These are phyloP conservation scores for Podila epigama DNA, from an alignment of 192 early-diverging fungal species.

Conservation along the genomic window DNA sequence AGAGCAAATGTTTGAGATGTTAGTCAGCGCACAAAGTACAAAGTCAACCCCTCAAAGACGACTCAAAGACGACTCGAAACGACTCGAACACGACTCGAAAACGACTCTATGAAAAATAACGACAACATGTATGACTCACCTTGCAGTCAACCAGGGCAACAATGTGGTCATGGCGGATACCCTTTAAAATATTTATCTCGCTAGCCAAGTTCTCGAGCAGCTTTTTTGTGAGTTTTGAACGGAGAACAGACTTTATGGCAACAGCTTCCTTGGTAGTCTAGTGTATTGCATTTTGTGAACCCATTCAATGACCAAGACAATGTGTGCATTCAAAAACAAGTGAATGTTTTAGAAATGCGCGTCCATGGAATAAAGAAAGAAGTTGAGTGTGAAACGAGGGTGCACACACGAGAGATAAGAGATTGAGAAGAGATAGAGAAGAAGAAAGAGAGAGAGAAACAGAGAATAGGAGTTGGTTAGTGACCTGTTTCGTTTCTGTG, in stretches of 20 bases:
- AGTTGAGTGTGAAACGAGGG: neutral
- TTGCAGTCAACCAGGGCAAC: conserved; percentile 90
- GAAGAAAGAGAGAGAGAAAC: neutral
- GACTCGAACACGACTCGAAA: too few species aligned
- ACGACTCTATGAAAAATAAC: too few species aligned
- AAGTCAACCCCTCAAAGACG: too few species aligned
- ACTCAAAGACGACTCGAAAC: too few species aligned
- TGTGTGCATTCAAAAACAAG: too few species aligned
- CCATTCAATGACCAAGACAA: too few species aligned
- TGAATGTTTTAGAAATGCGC: too few species aligned
- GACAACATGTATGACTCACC: conserved; percentile 53
- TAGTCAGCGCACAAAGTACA: neutral
- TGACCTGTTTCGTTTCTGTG: too few species aligned
- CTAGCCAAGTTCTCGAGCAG: conserved; percentile 94
- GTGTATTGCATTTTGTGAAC: too few species aligned
- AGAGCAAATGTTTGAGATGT: neutral
- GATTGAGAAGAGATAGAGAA: too few species aligned
- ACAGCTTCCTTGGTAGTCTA: conserved; percentile 68
- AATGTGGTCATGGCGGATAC: conserved; percentile 84
- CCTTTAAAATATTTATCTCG: conserved; percentile 93
- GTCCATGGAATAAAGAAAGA: neutral
- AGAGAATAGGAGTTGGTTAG: neutral
- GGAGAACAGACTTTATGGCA: conserved; percentile 91
- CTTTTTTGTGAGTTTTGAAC: conserved; percentile 89
- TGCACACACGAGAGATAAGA: too few species aligned